These are phyloP conservation scores for Sporisorium graminicola DNA, from an alignment of 1,284 basidiomycete species.

Conservation along the genomic window DNA sequence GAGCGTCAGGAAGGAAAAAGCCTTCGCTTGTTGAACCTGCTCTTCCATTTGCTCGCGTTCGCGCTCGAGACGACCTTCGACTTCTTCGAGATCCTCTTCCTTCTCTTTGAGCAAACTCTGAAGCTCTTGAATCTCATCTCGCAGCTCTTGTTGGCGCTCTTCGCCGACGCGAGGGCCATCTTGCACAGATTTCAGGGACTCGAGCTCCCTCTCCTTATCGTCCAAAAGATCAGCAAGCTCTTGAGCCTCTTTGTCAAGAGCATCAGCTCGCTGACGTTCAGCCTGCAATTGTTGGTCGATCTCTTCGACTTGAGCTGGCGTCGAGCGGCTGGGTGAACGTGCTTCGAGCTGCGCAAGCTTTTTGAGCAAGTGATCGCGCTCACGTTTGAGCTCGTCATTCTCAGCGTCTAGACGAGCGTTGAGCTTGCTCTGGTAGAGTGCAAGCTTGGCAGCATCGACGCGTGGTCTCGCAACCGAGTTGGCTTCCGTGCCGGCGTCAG, in stretches of 20 bases:
- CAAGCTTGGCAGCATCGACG: slow-evolving; percentile 47
- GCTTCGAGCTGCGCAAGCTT: slow-evolving; percentile 31
- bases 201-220: slow-evolving; percentile 41
- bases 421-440: slow-evolving; percentile 52
- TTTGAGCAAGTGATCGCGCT: slow-evolving; percentile 35
- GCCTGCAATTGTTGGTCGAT: slow-evolving; percentile 20
- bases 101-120: slow-evolving; percentile 37
- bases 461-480: slow-evolving; percentile 43
- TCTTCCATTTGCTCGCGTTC: slow-evolving; percentile 48
- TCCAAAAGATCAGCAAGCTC: slow-evolving; percentile 50
- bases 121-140: slow-evolving; percentile 36
- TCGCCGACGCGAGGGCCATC: background rate
- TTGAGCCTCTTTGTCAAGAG: slow-evolving; percentile 50
- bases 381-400: slow-evolving; percentile 50
- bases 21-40: slow-evolving; percentile 52
- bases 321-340: background rate
- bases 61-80: slow-evolving; percentile 36
- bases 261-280: slow-evolving; percentile 35
- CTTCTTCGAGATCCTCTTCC: slow-evolving; percentile 42
- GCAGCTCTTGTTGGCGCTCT: slow-evolving; percentile 16
- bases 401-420: slow-evolving; percentile 50
- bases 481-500: slow-evolving; percentile 47
- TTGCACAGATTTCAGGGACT: slow-evolving; percentile 15
- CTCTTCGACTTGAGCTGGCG: slow-evolving; percentile 4
- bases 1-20: slow-evolving; percentile 47